Base-by-base conservation (phyloP, 306 rosid genomes). In the Mucuna pruriens region DNA sequence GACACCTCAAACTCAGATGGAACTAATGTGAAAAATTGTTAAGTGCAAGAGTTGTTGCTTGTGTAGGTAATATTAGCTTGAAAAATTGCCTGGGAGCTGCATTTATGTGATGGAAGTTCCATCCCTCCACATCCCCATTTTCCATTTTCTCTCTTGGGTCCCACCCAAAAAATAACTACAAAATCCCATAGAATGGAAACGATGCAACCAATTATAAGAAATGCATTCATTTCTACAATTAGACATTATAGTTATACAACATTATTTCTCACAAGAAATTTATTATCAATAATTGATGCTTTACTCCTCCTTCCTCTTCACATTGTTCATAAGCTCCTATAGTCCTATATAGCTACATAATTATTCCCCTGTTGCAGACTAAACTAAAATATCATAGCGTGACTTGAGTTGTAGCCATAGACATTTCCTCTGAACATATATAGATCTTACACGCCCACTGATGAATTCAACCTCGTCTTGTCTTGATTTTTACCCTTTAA, bases 381-480 rank as follows among this genome's bases (percentile, higher is more conserved):
- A 68, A 70, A 72, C 79, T 74, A 81, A 60, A 51, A 58, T 72
- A 72, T 36, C 58, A 66, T 26, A 36, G 72, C 34, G 42, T 33
- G 62, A 29, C 25, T 64, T 33, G 67, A 71, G 62, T 55, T 63
- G 78, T 46, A 51, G 71, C 75, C 44, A 25, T 20, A 12, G 25
- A 44, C 79, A 78, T 75, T 77, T 87, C 83, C 81, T 73, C 65
- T 22, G 31, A 61, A 61, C 69, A 44, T 4, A 44, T 4, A 23
- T 45, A 60, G 36, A 75, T 80, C 84, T 61, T 71, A 84, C 17
- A 76, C 19, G 17, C 65, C 84, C 26, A 20, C 65, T 49, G 25
- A 48, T 54, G 66, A 7, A 40, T 34, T 78, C 11, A 13, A 38
- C 71, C 70, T 52, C 70, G 1, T 13, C 12, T 29, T 19, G 20